Percentiles rank a stretch among this genome's conserved stretches.
Conservation (phyloP, 2,329 filamentous ascomycete genomes). For the Orbilia ellipsospora region DNA sequence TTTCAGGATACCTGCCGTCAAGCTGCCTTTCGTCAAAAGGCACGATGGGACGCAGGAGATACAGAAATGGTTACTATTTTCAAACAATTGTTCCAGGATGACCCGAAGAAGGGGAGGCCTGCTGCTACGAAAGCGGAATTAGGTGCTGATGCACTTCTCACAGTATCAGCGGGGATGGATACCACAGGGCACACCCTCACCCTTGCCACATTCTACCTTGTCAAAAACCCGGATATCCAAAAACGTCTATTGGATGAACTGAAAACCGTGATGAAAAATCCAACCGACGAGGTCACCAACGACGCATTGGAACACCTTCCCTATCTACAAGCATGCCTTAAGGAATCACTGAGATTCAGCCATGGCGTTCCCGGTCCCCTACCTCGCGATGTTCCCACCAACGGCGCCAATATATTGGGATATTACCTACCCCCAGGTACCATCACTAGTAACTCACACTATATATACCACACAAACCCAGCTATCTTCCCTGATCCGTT, state of each 20-base stretch:
- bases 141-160: slow-evolving; percentile 34
- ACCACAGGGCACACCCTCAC: slow-evolving; percentile 51
- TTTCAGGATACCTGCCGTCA: slow-evolving; percentile 20
- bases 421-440: slow-evolving; percentile 22
- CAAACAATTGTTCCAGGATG: slow-evolving; percentile 41
- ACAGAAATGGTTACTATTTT: slow-evolving; percentile 45
- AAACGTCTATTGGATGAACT: slow-evolving; percentile 32
- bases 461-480: slow-evolving; percentile 40
- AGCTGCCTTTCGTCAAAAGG: slow-evolving; percentile 31
- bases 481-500: slow-evolving; percentile 30
- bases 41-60: slow-evolving; percentile 25
- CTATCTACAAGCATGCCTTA: slow-evolving; percentile 37
- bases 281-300: slow-evolving; percentile 15
- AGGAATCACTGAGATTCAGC: slow-evolving; percentile 34
- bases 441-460: slow-evolving; percentile 18
- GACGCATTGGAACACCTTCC: slow-evolving; percentile 32
- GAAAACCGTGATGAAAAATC: slow-evolving; percentile 33
- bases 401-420: slow-evolving; percentile 21
- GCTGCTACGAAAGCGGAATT: slow-evolving; percentile 33
- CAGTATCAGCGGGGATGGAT: slow-evolving; percentile 51
- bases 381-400: slow-evolving; percentile 27
- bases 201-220: slow-evolving; percentile 31
- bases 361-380: slow-evolving; percentile 39
- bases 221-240: slow-evolving; percentile 41
- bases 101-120: slow-evolving; percentile 39